phyloP scores from a whole-genome alignment of 495 filamentous ascomycete genomes.

The Jackrogersella minutella region DNA sequence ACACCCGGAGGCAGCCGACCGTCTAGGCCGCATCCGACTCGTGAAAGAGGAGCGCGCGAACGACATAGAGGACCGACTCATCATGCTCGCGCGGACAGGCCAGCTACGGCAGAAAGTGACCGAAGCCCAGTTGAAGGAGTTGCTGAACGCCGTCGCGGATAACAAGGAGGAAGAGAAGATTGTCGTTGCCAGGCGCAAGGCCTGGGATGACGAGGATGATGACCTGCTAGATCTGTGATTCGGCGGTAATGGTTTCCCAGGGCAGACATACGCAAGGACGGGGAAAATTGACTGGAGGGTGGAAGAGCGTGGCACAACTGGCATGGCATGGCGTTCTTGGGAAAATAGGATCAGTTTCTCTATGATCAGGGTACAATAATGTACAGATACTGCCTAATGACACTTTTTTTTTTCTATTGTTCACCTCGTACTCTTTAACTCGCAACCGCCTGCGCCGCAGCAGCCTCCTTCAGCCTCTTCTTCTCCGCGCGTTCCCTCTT shows the following conservation, averaged over 20 bases:
- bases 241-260: background rate
- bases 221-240: slow-evolving; percentile 70
- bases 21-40: slow-evolving; percentile 90
- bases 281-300: background rate
- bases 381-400: slow-evolving; percentile 24
- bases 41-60: slow-evolving; percentile 91
- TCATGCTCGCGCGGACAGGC: slow-evolving; percentile 87
- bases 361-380: slow-evolving; percentile 22
- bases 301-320: slow-evolving; percentile 5
- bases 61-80: slow-evolving; percentile 90
- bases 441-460: background rate
- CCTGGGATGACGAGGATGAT: slow-evolving; percentile 87
- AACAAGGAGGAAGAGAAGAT: slow-evolving; percentile 77
- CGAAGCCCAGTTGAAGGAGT: slow-evolving; percentile 90
- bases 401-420: slow-evolving; percentile 1
- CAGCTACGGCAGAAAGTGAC: slow-evolving; percentile 89
- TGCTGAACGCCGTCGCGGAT: slow-evolving; percentile 83
- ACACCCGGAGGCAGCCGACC: slow-evolving; percentile 89
- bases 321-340: slow-evolving; percentile 40
- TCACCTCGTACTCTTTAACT: too few relatives aligned
- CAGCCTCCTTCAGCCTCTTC: slow-evolving; percentile 67
- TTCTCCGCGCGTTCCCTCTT: slow-evolving; percentile 71
- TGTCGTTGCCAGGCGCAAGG: slow-evolving; percentile 82
- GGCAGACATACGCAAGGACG: background rate
- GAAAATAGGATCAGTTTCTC: slow-evolving; percentile 11